These are phyloP conservation scores for Syzygium grande DNA, from an alignment of 345 rosid genomes.

Conservation along the genomic window DNA sequence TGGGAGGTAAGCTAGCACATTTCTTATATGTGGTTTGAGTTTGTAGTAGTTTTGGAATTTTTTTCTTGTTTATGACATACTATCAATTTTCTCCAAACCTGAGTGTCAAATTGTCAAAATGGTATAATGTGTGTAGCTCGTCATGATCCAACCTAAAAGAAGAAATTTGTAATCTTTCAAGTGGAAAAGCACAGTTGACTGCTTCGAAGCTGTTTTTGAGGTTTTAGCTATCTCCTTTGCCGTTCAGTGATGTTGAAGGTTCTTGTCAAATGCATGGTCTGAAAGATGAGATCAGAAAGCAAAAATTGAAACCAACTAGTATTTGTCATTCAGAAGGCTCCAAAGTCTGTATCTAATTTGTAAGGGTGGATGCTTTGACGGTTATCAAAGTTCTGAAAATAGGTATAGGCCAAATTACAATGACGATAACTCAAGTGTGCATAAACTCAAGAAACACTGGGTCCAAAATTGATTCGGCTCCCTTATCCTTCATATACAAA, in stretches of 20 bases:
- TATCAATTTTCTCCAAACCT: neutral
- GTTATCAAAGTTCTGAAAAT: neutral
- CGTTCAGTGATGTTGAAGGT: neutral
- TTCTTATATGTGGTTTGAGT: neutral
- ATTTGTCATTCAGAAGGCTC: neutral
- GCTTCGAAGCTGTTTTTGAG: neutral
- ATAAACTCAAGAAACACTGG: neutral
- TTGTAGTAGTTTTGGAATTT: neutral
- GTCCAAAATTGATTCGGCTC: neutral
- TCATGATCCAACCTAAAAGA: neutral
- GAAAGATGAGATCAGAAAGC: neutral
- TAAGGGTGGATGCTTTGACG: neutral
- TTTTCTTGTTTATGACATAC: neutral
- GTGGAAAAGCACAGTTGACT: neutral
- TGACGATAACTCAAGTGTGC: neutral
- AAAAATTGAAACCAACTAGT: neutral
- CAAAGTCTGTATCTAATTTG: neutral
- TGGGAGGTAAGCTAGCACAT: conserved; percentile 67
- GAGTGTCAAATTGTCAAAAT: neutral
- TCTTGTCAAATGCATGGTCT: neutral
- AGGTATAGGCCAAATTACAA: neutral
- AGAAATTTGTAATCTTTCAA: neutral
- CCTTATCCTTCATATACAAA: neutral
- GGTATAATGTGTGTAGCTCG: neutral
- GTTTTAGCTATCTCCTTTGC: neutral